Conservation (phyloP, 768 basidiomycete species). For the Calocybe cyanea region DNA sequence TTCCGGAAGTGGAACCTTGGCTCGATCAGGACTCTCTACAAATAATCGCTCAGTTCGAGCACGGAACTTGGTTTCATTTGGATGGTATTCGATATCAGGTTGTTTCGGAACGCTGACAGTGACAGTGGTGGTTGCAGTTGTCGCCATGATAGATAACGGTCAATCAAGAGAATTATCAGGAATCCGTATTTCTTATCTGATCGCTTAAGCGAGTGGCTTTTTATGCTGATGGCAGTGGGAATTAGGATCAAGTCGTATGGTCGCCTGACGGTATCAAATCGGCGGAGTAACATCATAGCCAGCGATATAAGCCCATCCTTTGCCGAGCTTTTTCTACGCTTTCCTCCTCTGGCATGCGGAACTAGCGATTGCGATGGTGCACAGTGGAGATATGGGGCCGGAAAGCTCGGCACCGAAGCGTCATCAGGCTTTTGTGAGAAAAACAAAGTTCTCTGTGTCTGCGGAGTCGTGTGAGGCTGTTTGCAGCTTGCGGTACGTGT, state of each 20-base stretch:
- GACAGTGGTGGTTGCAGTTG: neutral
- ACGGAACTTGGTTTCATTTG: constrained; percentile 34
- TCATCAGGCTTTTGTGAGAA: no score
- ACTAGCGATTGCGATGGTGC: neutral
- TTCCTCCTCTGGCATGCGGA: no score
- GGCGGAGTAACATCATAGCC: neutral
- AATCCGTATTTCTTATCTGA: no score
- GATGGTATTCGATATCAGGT: constrained; percentile 42
- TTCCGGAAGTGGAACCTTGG: constrained; percentile 29
- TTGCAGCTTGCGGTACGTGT: no score
- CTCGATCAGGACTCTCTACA: constrained; percentile 32
- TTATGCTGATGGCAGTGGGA: constrained; percentile 1
- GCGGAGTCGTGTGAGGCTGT: no score
- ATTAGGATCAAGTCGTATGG: neutral
- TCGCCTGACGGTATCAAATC: neutral
- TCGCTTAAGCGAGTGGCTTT: constrained; percentile 1
- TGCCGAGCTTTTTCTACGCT: neutral
- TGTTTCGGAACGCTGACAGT: constrained; percentile 16
- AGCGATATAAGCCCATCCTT: neutral
- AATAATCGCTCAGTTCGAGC: constrained; percentile 35
- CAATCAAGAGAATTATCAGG: neutral
- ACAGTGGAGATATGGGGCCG: neutral
- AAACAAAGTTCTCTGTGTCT: no score
- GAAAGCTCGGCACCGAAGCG: neutral
- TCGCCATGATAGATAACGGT: constrained; percentile 1